These are phyloP conservation scores for Paracorniculantispora psalliotae DNA, from an alignment of 2,329 filamentous ascomycete species.

Conservation along the genomic window DNA sequence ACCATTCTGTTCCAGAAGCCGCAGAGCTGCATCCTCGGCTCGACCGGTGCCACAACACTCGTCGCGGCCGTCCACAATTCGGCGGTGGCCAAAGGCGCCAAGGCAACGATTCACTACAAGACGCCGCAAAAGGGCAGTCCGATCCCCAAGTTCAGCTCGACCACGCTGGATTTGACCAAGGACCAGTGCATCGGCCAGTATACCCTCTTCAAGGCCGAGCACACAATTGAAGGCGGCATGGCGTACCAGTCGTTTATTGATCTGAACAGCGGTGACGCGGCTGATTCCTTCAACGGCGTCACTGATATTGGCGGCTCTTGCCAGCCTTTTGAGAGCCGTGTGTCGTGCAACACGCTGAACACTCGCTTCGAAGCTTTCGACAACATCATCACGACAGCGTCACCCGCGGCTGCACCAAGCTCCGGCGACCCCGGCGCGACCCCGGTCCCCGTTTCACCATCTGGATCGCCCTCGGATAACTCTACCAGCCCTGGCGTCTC, in stretches of 20 bases:
- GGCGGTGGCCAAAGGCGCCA: conserved; percentile 35
- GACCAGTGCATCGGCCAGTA: conserved; percentile 43
- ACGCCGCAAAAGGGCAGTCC: conserved; percentile 35
- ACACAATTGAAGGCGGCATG: conserved; percentile 39
- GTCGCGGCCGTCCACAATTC: conserved; percentile 48
- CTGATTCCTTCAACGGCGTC: conserved; percentile 46
- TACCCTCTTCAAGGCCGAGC: conserved; percentile 41
- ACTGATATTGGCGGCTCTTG: conserved; percentile 42
- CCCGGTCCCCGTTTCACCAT: background rate
- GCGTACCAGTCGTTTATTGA: conserved; percentile 43
- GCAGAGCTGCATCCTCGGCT: conserved; percentile 50
- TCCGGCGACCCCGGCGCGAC: background rate
- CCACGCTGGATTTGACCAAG: conserved; percentile 35
- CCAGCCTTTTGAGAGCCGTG: conserved; percentile 32
- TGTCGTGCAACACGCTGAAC: conserved; percentile 19
- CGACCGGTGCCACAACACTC: conserved; percentile 38
- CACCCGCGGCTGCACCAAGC: background rate
- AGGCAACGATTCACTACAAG: conserved; percentile 41
- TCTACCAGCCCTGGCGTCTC: background rate
- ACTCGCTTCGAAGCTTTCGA: conserved; percentile 13
- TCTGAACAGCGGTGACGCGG: conserved; percentile 36
- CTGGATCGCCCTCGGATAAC: background rate
- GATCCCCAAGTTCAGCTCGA: conserved; percentile 35
- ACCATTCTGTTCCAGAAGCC: conserved; percentile 49
- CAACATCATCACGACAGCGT: conserved; percentile 15